Percentiles rank a stretch among this genome's conserved stretches.
Conservation (phyloP, 805 yeast genomes). For the Schwanniomyces yamadae region DNA sequence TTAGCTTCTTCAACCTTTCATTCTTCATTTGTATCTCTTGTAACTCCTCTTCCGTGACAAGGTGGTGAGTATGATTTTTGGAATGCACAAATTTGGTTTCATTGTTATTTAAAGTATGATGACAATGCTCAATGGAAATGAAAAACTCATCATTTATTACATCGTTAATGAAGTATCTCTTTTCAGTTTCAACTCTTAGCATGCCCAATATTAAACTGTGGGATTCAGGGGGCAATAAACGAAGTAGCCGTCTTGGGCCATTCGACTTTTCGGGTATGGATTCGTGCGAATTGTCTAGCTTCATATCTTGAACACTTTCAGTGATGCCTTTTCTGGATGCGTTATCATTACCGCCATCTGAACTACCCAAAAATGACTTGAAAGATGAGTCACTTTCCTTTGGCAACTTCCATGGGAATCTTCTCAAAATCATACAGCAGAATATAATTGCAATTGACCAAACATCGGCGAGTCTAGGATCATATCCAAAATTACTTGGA, state of each 20-base stretch:
- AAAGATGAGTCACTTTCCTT: conserved; percentile 71
- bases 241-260: conserved; percentile 73
- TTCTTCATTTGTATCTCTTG: conserved; percentile 33
- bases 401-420: conserved; percentile 98
- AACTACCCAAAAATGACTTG: conserved; percentile 52
- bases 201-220: conserved; percentile 61
- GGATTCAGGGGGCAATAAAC: conserved; percentile 67
- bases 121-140: conserved; percentile 55
- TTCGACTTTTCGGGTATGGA: background rate
- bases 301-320: conserved; percentile 1
- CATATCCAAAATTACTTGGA: conserved; percentile 51
- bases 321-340: conserved; percentile 12
- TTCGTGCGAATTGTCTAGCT: background rate
- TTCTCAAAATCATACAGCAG: conserved; percentile 81
- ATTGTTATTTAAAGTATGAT: conserved; percentile 15
- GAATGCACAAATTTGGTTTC: conserved; percentile 11
- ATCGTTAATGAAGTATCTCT: conserved; percentile 59
- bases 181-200: conserved; percentile 58
- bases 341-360: conserved; percentile 11
- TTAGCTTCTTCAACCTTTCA: conserved; percentile 23
- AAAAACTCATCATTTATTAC: conserved; percentile 61
- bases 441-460: conserved; percentile 94
- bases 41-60: conserved; percentile 66
- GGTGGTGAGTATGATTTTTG: conserved; percentile 59
- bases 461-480: conserved; percentile 83